These are phyloP conservation scores for Dactylellina sp. DNA, from an alignment of 2,329 filamentous ascomycete genomes.

Conservation along the genomic window DNA sequence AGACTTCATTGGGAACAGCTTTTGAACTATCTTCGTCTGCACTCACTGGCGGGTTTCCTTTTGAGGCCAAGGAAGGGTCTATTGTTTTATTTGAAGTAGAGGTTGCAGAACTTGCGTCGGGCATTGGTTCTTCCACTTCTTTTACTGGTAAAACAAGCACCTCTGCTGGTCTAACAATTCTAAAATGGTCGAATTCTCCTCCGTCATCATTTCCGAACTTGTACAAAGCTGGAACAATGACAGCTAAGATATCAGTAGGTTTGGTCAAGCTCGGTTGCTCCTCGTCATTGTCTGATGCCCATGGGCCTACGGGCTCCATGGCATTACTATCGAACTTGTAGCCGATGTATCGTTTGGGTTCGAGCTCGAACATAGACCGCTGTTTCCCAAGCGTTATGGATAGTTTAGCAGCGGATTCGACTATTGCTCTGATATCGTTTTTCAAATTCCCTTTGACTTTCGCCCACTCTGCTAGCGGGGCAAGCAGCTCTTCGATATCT, in stretches of 20 bases:
- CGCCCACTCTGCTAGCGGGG: constrained; percentile 23
- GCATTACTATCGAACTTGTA: constrained; percentile 12
- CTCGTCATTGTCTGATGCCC: constrained; percentile 35
- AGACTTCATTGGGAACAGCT: not conserved
- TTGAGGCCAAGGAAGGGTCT: constrained; percentile 1
- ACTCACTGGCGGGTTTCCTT: not conserved
- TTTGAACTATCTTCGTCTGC: not conserved
- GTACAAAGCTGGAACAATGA: constrained; percentile 47
- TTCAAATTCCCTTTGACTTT: constrained; percentile 24
- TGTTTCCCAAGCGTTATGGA: constrained; percentile 46
- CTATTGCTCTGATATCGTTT: constrained; percentile 22
- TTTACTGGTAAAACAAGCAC: constrained; percentile 34
- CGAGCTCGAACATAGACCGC: constrained; percentile 53
- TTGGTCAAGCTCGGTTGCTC: constrained; percentile 16
- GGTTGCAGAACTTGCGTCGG: constrained; percentile 1
- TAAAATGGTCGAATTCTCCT: constrained; percentile 44
- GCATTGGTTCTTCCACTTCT: constrained; percentile 4
- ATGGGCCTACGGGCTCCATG: constrained; percentile 43
- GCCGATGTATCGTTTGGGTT: constrained; percentile 45
- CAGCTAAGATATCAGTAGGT: constrained; percentile 31
- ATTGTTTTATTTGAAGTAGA: constrained; percentile 9
- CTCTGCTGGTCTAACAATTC: constrained; percentile 34
- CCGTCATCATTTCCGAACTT: constrained; percentile 56
- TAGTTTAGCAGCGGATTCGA: constrained; percentile 36
- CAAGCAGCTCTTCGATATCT: constrained; percentile 41